Evolutionary conservation across 805 yeast species (phyloP), one percentile per base, ranked within the genome.

Genomic region (Yarrowia keelungensis): DNA sequence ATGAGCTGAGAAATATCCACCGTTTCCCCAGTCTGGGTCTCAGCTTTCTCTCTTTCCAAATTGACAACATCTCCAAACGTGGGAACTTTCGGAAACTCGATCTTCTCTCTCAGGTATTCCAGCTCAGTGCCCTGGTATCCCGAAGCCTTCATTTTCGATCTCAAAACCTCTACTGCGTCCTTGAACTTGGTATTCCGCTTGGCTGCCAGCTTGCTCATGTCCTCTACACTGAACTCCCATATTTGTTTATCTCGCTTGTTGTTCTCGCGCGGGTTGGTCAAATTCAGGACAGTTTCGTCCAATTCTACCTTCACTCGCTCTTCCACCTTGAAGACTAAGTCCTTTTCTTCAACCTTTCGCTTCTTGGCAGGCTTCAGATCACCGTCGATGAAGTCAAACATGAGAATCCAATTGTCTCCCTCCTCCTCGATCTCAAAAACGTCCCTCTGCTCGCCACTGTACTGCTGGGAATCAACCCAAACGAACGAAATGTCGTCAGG

Each of bases 351-450:
- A 9, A 65, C 42, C 19, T 62, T 62, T 2, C 67, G 45, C 12
- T 62, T 62, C 39, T 49, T 46, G 8, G 41, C 19, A 19, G 67
- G 67, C 45, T 65, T 65, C n/a, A 65, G 68, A 16, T 51, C 68
- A 5, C 85, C 90, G 76, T 93, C 97, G 16, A 86, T 81, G 76
- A 93, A 91, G 71, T 89, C 93, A 74, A 93, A 89, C 1, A 91
- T 81, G 36, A 93, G 79, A 9, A 90, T 74, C 71, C 88, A 92
- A 22, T 80, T 76, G 12, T 79, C 79, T 0, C 73, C 74, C 8
- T 73, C 74, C 53, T 80, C 78, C 70, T 85, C 83, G 22, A 86
- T 77, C 56, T 84, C 81, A 68, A 81, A 85, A 49, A 85, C 79
- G 74, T 86, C 89, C 11, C 80, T 78, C 49, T 85, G 71, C 12